Percentiles rank a stretch among this genome's conserved stretches.
phyloP scores from a whole-genome alignment of 441 rosid genomes.

The Croton setiger region DNA sequence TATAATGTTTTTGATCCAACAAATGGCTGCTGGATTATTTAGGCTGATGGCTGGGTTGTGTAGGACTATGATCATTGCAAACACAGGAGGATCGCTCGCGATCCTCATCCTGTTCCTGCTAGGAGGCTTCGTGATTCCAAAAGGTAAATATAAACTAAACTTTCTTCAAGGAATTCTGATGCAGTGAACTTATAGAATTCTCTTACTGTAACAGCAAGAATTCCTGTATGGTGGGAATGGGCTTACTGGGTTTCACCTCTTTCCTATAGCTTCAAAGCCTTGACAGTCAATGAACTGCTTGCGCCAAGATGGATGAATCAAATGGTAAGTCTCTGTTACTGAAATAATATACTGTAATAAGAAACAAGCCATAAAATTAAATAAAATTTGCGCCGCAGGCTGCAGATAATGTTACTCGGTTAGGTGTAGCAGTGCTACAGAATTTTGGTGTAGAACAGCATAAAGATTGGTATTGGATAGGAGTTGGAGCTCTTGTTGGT shows the following conservation, averaged over 20 bases:
- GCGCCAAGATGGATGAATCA: slow-evolving; percentile 80
- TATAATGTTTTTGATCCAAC: slow-evolving; percentile 57
- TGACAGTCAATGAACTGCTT: slow-evolving; percentile 60
- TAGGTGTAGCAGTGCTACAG: not conserved
- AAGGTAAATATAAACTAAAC: slow-evolving; percentile 19
- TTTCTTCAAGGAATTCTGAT: not conserved
- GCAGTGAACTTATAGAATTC: not conserved
- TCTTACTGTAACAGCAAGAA: not conserved
- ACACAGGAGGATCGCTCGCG: slow-evolving; percentile 58
- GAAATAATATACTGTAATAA: slow-evolving; percentile 29
- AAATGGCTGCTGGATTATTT: slow-evolving; percentile 71
- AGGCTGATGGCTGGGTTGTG: slow-evolving; percentile 62
- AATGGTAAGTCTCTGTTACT: not conserved
- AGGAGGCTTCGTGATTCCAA: slow-evolving; percentile 75
- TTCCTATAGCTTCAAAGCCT: slow-evolving; percentile 59
- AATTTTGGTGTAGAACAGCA: slow-evolving; percentile 38
- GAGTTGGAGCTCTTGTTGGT: slow-evolving; percentile 48
- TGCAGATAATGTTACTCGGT: slow-evolving; percentile 17
- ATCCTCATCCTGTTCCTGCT: slow-evolving; percentile 58
- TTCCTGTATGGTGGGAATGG: slow-evolving; percentile 78
- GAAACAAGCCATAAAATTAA: not conserved
- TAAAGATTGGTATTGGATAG: slow-evolving; percentile 64
- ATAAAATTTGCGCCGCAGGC: slow-evolving; percentile 30
- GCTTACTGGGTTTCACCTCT: slow-evolving; percentile 78
- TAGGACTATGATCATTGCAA: slow-evolving; percentile 72